Conservation (phyloP, 2,329 filamentous ascomycete species). For the Hymenotorrendiella dingleyae region DNA sequence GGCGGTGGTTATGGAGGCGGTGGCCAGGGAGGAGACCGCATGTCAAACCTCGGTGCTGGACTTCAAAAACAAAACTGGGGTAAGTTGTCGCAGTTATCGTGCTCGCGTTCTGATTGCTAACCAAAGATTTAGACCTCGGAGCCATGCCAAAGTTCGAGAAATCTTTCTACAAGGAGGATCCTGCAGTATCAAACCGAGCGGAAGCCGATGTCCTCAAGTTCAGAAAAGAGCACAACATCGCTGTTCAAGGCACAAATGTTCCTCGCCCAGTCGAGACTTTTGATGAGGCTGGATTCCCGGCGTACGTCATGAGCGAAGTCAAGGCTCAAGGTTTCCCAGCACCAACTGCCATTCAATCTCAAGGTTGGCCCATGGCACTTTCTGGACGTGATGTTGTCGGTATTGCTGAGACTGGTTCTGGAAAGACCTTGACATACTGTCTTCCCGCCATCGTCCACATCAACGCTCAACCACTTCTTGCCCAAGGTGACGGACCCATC, state of each 20-base stretch:
- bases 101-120: slow-evolving; percentile 9
- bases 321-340: slow-evolving; percentile 95
- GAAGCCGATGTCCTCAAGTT: slow-evolving; percentile 80
- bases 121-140: slow-evolving; percentile 54
- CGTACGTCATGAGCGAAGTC: slow-evolving; percentile 96
- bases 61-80: slow-evolving; percentile 87
- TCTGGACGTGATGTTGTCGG: slow-evolving; percentile 97
- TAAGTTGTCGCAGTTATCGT: slow-evolving; percentile 38
- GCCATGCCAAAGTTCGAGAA: slow-evolving; percentile 95
- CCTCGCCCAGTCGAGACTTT: slow-evolving; percentile 95
- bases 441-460: slow-evolving; percentile 98
- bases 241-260: slow-evolving; percentile 71
- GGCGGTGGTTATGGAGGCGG: slow-evolving; percentile 37
- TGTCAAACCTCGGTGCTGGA: slow-evolving; percentile 83
- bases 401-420: slow-evolving; percentile 98
- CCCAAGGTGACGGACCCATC: slow-evolving; percentile 92
- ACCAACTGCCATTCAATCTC: slow-evolving; percentile 94
- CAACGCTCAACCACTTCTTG: slow-evolving; percentile 94
- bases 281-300: slow-evolving; percentile 94
- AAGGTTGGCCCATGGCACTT: slow-evolving; percentile 98
- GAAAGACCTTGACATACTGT: slow-evolving; percentile 98
- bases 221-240: slow-evolving; percentile 78
- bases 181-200: slow-evolving; percentile 68
- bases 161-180: slow-evolving; percentile 96
- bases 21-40: slow-evolving; percentile 79